phyloP scores from a whole-genome alignment of 805 yeast genomes.

The Metschnikowia arizonensis region DNA sequence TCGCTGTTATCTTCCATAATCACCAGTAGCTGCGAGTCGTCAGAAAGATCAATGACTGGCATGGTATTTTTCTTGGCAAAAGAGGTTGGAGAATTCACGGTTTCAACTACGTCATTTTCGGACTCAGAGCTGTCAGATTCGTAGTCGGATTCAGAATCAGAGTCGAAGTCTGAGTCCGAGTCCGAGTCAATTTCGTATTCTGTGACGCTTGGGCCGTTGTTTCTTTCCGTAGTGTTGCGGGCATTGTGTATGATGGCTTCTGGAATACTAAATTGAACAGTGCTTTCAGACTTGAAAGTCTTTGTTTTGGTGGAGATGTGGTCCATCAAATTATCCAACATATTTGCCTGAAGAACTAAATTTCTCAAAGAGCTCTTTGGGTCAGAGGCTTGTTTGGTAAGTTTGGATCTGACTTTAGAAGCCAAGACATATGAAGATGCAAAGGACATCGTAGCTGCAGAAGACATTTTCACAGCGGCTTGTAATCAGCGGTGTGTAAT shows the following conservation, averaged over 20 bases:
- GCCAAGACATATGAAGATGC: constrained; percentile 60
- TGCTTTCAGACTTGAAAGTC: constrained; percentile 15
- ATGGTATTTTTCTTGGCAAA: constrained; percentile 6
- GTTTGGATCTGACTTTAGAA: constrained; percentile 57
- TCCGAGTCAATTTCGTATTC: constrained; percentile 39
- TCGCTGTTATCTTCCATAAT: constrained; percentile 13
- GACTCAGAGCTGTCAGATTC: constrained; percentile 24
- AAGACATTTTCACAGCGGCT: constrained; percentile 2
- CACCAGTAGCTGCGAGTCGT: constrained; percentile 14
- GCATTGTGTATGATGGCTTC: constrained; percentile 13
- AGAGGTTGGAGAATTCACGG: neutral
- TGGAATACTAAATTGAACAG: constrained; percentile 13
- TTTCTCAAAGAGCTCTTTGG: constrained; percentile 54
- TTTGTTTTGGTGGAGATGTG: constrained; percentile 32
- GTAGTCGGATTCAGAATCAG: constrained; percentile 24
- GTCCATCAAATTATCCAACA: constrained; percentile 64
- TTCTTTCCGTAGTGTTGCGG: constrained; percentile 11
- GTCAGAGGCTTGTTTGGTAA: constrained; percentile 57
- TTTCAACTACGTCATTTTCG: constrained; percentile 22
- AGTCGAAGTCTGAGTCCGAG: constrained; percentile 25
- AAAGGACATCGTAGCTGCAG: constrained; percentile 23
- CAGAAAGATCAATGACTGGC: constrained; percentile 14
- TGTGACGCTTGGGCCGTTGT: constrained; percentile 29
- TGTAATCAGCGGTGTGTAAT: too few relatives aligned
- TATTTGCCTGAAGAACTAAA: constrained; percentile 66